Evolutionary conservation across 441 rosid genomes (phyloP), one percentile per base, ranked within the genome.

Genomic region (Dalechampia spathulata): DNA sequence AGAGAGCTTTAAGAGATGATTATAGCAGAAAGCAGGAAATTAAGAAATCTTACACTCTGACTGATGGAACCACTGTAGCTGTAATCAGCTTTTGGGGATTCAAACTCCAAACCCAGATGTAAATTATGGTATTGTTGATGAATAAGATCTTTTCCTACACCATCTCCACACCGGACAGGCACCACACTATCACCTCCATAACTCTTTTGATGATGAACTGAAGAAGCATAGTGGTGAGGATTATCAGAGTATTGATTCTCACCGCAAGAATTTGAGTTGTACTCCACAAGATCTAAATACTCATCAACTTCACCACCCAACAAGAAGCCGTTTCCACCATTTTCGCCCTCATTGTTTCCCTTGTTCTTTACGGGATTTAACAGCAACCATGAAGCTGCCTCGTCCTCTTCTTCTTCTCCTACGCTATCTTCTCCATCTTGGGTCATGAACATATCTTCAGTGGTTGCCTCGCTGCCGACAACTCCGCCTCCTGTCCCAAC

Each of bases 331-430:
- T 72, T 85, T n/a, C 43, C 74, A 26, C 27, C 38, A 30, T 72
- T 70, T 43, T 72, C 70, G 43, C 21, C 47, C n/a, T 36, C 30
- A 25, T 27, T 46, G 27, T 62, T 66, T 36, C 25, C 48, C 43
- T 61, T 70, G 64, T 74, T 81, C 38, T 38, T 14, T 2, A 62
- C 79, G 14, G 76, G 80, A 65, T 81, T 84, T 26, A 73, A 67
- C 58, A 88, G 55, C 52, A 92, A 42, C 98, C 98, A 92, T 0
- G 95, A 84, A 48, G 90, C 91, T 1, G 91, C 95, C 59, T 87
- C 98, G 6, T 77, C 76, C 50, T 81, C 93, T 3, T 78, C 92
- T 5, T 80, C 94, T 38, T 81, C 88, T 2, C 57, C 75, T 14
- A 37, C n/a, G n/a, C n/a, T n/a, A 10, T 1, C 58, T 12, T 62